Evolutionary conservation across 2,329 filamentous ascomycete species (phyloP).

Genomic region (Fusarium palustre): DNA sequence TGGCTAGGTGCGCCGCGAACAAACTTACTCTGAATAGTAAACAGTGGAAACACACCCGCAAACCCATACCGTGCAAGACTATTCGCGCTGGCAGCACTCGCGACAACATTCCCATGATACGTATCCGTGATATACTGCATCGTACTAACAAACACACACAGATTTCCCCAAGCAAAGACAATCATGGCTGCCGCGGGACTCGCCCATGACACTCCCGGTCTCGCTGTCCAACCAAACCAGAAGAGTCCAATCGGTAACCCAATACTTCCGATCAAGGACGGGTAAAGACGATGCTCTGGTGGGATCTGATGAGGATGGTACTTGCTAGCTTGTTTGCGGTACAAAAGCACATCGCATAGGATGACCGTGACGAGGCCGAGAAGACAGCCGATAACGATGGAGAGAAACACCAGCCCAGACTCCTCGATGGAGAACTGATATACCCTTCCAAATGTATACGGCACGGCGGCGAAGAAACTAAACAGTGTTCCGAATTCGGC

Average conservation of each 20-base stretch:
- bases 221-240: constrained; percentile 70
- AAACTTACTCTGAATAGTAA: constrained; percentile 66
- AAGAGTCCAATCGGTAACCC: constrained; percentile 66
- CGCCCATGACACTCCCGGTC: constrained; percentile 60
- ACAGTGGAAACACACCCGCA: constrained; percentile 69
- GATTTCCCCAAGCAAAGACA: constrained; percentile 69
- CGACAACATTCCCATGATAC: constrained; percentile 66
- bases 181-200: constrained; percentile 64
- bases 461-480: constrained; percentile 64
- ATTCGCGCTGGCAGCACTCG: constrained; percentile 70
- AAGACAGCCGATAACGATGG: constrained; percentile 59
- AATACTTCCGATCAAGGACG: constrained; percentile 68
- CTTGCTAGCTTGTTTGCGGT: constrained; percentile 52
- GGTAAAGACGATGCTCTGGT: constrained; percentile 69
- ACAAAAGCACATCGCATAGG: constrained; percentile 57
- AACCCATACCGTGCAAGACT: constrained; percentile 67
- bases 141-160: constrained; percentile 67
- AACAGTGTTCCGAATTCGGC: constrained; percentile 65
- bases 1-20: rapidly evolving
- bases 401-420: constrained; percentile 59
- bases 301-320: constrained; percentile 54
- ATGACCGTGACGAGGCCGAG: constrained; percentile 57
- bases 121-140: constrained; percentile 67
- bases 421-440: constrained; percentile 60
- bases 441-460: constrained; percentile 59